These are phyloP conservation scores for Talaromyces wortmannii DNA, from an alignment of 495 filamentous ascomycete species.

Conservation along the genomic window DNA sequence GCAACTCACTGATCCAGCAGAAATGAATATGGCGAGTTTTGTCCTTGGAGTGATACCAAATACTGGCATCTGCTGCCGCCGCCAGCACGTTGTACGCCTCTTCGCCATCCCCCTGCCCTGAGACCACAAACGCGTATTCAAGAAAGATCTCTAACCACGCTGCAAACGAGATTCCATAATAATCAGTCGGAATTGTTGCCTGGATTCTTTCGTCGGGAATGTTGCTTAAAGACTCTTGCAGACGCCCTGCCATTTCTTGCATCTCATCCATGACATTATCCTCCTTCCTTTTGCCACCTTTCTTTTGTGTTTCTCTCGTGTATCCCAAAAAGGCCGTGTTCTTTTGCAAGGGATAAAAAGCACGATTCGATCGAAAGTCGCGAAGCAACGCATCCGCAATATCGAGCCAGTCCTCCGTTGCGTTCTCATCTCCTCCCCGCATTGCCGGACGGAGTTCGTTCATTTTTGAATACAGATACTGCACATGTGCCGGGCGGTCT, in stretches of 20 bases:
- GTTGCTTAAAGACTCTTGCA: slow-evolving; percentile 50
- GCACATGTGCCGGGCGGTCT: slow-evolving; percentile 42
- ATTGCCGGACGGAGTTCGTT: slow-evolving; percentile 42
- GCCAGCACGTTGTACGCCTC: slow-evolving; percentile 74
- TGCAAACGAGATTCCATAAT: slow-evolving; percentile 71
- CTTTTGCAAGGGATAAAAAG: slow-evolving; percentile 71
- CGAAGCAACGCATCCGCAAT: slow-evolving; percentile 68
- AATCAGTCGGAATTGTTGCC: slow-evolving; percentile 49
- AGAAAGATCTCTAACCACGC: slow-evolving; percentile 89
- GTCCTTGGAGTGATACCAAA: slow-evolving; percentile 65
- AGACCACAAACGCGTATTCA: slow-evolving; percentile 70
- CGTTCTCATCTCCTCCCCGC: slow-evolving; percentile 43
- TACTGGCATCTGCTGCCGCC: slow-evolving; percentile 63
- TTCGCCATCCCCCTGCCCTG: slow-evolving; percentile 47
- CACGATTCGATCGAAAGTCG: slow-evolving; percentile 69
- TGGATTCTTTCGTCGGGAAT: slow-evolving; percentile 6
- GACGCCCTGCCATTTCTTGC: slow-evolving; percentile 57
- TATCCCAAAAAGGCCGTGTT: slow-evolving; percentile 64
- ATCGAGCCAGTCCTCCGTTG: slow-evolving; percentile 62
- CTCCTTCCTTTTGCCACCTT: slow-evolving; percentile 24
- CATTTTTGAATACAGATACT: slow-evolving; percentile 50
- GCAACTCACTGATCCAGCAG: slow-evolving; percentile 63
- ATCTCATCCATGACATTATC: slow-evolving; percentile 48
- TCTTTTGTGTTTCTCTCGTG: slow-evolving; percentile 35
- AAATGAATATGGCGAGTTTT: slow-evolving; percentile 69